Evolutionary conservation across 2,329 filamentous ascomycete genomes (phyloP), one percentile per base, ranked within the genome.

Genomic region (Pseudogymnoascus sp.): DNA sequence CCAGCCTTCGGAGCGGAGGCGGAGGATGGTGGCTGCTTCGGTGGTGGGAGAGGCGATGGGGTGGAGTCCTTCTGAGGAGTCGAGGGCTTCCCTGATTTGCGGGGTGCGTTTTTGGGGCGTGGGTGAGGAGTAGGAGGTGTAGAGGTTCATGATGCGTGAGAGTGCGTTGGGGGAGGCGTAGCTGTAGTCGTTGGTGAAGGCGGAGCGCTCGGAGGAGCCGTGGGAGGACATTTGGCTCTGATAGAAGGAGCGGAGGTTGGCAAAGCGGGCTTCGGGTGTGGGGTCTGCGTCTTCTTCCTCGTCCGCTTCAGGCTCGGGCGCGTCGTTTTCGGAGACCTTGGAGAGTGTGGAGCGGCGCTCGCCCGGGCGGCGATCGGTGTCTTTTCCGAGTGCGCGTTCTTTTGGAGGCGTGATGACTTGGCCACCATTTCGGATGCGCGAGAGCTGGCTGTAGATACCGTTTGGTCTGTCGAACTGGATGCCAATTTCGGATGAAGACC

Each of bases 401-500:
- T 78, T 80, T 4, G 78, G 71, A 0, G 80, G 81, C 55, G 83
- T 72, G 44, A 80, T 79, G 2, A 77, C 74, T 41, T 77, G 73
- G 5, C 84, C 84, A 35, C 84, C 84, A 66, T 86, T 85, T 41
- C 85, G 85, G 62, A 94, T 76, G 68, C 87, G 89, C 38, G 87
- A 78, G 7, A 96, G 79, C 73, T 99, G 94, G 29, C 83, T 81
- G 66, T 90, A 88, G 65, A 99, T 92, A 65, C 91, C 91, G 63
- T 90, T 94, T 8, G 90, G 86, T 69, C 93, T 92, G 70, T 93
- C 91, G 72, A 99, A 95, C 69, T 90, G 86, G 74, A 99, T 87
- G 38, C 89, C 91, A 42, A 96, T 90, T 72, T 99, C 94, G 60
- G 88, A 82, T 1, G 92, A 93, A 65, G 85, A 91, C 94, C 94